Conservation (phyloP, 257 asterid genomes). For the Jasminum sambac region DNA sequence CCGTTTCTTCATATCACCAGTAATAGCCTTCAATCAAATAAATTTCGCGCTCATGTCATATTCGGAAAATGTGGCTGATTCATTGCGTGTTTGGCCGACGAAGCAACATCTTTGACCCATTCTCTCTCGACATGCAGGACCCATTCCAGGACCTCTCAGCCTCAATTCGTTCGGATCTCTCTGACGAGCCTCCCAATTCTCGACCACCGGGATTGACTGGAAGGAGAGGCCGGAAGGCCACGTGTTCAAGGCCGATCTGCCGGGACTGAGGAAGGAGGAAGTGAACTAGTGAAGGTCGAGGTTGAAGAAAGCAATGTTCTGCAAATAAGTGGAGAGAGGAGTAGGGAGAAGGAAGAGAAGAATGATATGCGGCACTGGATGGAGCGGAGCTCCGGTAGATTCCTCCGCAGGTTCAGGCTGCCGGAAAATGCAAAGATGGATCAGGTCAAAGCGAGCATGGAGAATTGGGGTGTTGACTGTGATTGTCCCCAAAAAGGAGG, state of each 20-base stretch:
- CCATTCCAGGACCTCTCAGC: not conserved
- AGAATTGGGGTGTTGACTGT: not conserved
- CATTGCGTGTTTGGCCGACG: slow-evolving; percentile 2
- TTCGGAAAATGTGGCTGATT: slow-evolving; percentile 23
- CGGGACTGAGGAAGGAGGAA: not conserved
- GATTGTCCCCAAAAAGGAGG: not conserved
- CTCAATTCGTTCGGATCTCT: not conserved
- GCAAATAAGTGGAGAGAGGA: not conserved
- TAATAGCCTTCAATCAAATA: too few species aligned
- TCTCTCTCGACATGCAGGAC: slow-evolving; percentile 1
- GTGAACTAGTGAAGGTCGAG: not conserved
- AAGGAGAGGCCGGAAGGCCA: not conserved
- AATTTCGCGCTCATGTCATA: too few species aligned
- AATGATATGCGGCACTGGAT: not conserved
- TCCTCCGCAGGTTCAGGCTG: not conserved
- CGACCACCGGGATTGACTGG: not conserved
- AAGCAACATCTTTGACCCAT: not conserved
- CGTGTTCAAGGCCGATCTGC: not conserved
- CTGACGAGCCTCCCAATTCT: not conserved
- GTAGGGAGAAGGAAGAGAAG: not conserved
- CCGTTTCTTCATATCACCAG: too few species aligned
- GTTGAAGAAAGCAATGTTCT: not conserved
- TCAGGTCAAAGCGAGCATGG: not conserved
- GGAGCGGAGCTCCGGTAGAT: not conserved
- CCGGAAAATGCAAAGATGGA: not conserved